A percentile compares a stretch with the other conserved stretches of the same genome.
These are phyloP conservation scores for Backusella circina DNA, from an alignment of 192 early-diverging fungal genomes.

Conservation along the genomic window DNA sequence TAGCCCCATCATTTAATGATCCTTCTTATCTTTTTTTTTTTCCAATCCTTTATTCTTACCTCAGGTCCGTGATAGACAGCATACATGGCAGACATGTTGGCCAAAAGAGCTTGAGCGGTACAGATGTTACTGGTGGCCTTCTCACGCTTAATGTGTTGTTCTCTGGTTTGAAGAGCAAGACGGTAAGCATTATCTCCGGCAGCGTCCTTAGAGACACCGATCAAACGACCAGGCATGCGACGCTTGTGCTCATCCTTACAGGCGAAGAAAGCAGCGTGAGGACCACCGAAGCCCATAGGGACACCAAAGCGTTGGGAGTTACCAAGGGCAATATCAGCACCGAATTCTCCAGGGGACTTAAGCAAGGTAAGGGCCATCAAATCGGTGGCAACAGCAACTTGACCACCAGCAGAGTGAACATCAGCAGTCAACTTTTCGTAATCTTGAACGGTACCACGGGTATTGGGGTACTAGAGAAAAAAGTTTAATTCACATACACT, in stretches of 20 bases:
- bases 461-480: conserved; percentile 80
- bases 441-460: conserved; percentile 81
- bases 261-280: conserved; percentile 99
- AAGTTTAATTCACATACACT: not conserved
- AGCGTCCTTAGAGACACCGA: conserved; percentile 94
- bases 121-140: conserved; percentile 99
- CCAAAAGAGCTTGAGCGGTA: conserved; percentile 97
- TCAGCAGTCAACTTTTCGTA: conserved; percentile 75
- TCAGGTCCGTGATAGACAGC: conserved; percentile 97
- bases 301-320: conserved; percentile 99
- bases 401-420: conserved; percentile 76
- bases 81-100: conserved; percentile 99
- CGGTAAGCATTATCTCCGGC: conserved; percentile 87
- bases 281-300: conserved; percentile 97
- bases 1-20: not conserved
- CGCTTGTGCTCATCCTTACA: conserved; percentile 90
- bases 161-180: conserved; percentile 93
- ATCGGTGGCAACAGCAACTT: conserved; percentile 93
- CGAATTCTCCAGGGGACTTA: conserved; percentile 92
- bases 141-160: conserved; percentile 99
- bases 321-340: conserved; percentile 97
- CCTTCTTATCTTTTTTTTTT: not conserved
- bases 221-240: conserved; percentile 92
- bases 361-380: conserved; percentile 89
- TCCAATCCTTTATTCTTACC: conserved; percentile 29